A percentile compares a stretch with the other conserved stretches of the same genome.
Evolutionary conservation across 345 rosid genomes (phyloP).

Genomic region (Syzygium grande): DNA sequence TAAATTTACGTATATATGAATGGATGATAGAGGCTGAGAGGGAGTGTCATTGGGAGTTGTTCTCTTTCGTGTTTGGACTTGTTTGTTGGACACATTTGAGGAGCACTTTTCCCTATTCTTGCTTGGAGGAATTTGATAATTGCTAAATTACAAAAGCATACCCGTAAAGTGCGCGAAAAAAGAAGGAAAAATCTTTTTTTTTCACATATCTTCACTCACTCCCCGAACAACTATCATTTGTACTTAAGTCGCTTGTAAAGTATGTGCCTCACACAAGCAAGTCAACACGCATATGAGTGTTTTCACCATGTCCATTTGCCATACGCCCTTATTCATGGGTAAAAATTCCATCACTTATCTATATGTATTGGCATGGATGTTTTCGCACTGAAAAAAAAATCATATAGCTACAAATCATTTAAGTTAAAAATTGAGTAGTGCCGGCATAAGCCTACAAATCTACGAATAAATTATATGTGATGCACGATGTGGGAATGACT

Average conservation of each 20-base stretch:
- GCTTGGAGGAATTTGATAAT: conserved; percentile 5
- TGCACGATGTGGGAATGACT: background rate
- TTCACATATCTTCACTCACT: background rate
- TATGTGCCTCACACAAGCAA: background rate
- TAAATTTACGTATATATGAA: background rate
- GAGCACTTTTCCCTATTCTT: background rate
- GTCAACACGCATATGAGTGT: background rate
- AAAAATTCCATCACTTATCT: background rate
- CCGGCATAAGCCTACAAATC: background rate
- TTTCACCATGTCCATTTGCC: background rate
- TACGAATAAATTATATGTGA: background rate
- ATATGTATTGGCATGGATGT: background rate
- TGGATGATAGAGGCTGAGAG: background rate
- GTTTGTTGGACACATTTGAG: conserved; percentile 5
- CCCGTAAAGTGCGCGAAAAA: background rate
- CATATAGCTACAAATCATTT: background rate
- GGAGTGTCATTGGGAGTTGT: conserved; percentile 4
- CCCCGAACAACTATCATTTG: background rate
- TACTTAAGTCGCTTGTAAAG: background rate
- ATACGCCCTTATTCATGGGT: background rate
- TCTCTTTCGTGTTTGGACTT: conserved; percentile 1
- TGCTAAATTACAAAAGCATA: conserved; percentile 7
- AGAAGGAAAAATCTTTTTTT: background rate
- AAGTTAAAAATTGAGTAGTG: background rate
- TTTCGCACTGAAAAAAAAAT: background rate